Evolutionary conservation across 805 yeast genomes (phyloP).

Genomic region (Saturnispora kantuleensis): DNA sequence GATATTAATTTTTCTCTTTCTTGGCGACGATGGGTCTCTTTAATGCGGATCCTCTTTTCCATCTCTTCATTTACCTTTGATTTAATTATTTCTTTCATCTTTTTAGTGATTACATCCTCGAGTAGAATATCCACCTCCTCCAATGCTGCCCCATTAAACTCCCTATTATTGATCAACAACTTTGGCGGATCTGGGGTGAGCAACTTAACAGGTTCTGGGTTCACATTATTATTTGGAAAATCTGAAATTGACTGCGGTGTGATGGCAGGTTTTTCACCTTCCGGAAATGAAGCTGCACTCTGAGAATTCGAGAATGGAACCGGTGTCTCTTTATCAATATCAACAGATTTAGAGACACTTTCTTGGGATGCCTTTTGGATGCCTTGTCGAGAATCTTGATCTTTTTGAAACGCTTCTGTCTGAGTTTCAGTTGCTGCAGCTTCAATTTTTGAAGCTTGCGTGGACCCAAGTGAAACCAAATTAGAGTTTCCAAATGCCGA

Average conservation of each 20-base stretch:
- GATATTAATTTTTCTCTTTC: constrained; percentile 23
- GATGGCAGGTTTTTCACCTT: no score
- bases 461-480: no score
- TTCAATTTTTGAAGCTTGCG: no score
- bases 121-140: constrained; percentile 20
- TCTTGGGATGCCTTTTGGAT: no score
- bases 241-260: not conserved
- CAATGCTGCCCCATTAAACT: constrained; percentile 24
- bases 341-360: not conserved
- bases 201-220: no score
- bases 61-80: not conserved
- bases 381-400: no score
- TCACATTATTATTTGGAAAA: no score
- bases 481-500: no score
- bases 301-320: no score
- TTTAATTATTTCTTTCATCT: constrained; percentile 13
- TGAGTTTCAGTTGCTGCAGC: no score
- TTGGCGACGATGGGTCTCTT: constrained; percentile 13
- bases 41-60: constrained; percentile 1
- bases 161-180: constrained; percentile 21
- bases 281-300: no score
- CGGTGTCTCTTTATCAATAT: not conserved
- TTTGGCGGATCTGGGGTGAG: constrained; percentile 5
- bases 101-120: constrained; percentile 19
- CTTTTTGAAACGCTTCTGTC: no score